These are phyloP conservation scores for Penicillium hesseltinei DNA, from an alignment of 2,329 filamentous ascomycete species.

Conservation along the genomic window DNA sequence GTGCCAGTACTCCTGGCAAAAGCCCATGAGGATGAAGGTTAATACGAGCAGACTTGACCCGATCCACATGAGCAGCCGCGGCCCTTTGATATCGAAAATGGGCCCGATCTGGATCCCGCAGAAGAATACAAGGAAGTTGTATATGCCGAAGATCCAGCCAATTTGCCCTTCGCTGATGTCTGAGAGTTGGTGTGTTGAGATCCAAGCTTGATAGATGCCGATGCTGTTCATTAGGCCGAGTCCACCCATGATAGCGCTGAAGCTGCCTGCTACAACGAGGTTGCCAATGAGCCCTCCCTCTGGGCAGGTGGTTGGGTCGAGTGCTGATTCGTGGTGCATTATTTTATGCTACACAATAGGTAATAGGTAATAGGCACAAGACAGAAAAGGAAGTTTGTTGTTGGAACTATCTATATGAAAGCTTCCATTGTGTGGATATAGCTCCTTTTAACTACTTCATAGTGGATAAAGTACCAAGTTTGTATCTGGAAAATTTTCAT, in stretches of 20 bases:
- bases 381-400: neutral
- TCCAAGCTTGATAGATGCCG: conserved; percentile 42
- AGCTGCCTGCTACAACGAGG: conserved; percentile 45
- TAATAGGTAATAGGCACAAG: neutral
- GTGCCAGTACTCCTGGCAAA: conserved; percentile 20
- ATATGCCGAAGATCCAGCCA: conserved; percentile 45
- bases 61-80: too few species aligned
- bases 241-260: conserved; percentile 40
- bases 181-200: conserved; percentile 38
- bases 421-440: neutral
- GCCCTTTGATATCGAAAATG: conserved; percentile 40
- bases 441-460: neutral
- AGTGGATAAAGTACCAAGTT: neutral
- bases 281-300: conserved; percentile 46
- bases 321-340: conserved; percentile 17
- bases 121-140: conserved; percentile 42
- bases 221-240: conserved; percentile 45
- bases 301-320: conserved; percentile 28
- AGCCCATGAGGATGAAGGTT: conserved; percentile 27
- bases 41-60: conserved; percentile 29
- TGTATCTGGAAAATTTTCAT: neutral
- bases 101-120: conserved; percentile 34
- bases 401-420: neutral
- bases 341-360: neutral
- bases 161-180: conserved; percentile 30